Evolutionary conservation across 345 rosid species (phyloP), one percentile per base, ranked within the genome.

Genomic region (Kandelia obovata): DNA sequence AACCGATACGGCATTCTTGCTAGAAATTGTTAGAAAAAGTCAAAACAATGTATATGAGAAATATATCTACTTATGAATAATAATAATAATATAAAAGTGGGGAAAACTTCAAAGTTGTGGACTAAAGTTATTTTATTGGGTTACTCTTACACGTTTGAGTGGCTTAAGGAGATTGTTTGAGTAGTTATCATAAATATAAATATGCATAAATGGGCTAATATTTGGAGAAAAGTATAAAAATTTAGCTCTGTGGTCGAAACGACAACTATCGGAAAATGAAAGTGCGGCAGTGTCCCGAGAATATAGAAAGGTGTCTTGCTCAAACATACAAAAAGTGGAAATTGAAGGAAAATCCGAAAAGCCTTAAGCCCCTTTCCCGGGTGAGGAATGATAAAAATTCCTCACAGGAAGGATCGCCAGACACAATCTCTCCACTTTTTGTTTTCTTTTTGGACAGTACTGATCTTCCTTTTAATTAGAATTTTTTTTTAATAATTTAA

Each of bases 41-140:
- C 59, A 55, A 55, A 20, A 55, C 17, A 55, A 55, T 6, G 59
- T 55, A 23, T 10, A 23, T 53, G 72, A 78, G 58, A 55, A 13
- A 13, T 1, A 55, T 5, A 55, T 5, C 23, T 23, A 1, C 8
- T 8, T 2, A 2, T 8, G 2, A 39, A 39, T 43, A 11, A 43
- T 43, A 43, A 43, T 43, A 10, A 39, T 9, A 2, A 43, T 11
- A 13, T 15, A 43, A 11, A 43, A 13, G 19, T 3, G 16, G 17
- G 17, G 49, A 16, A 43, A 43, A 13, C 4, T 43, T 43, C 49
- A 43, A 43, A 43, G 15, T 43, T 43, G 17, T 13, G 17, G 49
- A 43, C 17, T 3, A 43, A 13, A 43, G 1, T 39, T 11, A 9
- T 39, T 39, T 39, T 0, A 11, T 43, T 43, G 8, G 7, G 0